Conservation (phyloP, 805 yeast genomes). For the Starmerella potacharoeniae region DNA sequence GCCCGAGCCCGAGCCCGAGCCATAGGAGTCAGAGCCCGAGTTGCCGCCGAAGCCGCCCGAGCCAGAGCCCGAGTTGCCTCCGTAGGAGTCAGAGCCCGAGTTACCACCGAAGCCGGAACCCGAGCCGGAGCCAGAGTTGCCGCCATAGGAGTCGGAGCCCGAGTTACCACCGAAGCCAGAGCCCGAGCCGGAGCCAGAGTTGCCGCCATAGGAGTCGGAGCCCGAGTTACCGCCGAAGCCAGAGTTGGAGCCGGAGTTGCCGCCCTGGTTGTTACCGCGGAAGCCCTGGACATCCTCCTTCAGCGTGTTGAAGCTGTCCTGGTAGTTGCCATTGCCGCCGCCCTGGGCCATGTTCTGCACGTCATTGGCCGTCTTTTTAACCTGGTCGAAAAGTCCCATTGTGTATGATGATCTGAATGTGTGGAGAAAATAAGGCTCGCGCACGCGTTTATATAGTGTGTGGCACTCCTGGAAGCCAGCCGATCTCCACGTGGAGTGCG, state of each 20-base stretch:
- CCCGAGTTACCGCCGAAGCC: conserved; percentile 27
- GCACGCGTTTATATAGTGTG: background rate
- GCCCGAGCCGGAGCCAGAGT: background rate
- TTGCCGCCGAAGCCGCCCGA: conserved; percentile 1
- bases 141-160: background rate
- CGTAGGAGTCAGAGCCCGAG: conserved; percentile 22
- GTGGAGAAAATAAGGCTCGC: background rate
- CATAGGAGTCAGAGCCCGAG: conserved; percentile 14
- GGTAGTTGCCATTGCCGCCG: conserved; percentile 11
- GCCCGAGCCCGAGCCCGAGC: conserved; percentile 13
- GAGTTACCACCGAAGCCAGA: conserved; percentile 21
- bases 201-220: conserved; percentile 23
- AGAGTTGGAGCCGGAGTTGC: conserved; percentile 2
- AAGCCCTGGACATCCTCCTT: conserved; percentile 22
- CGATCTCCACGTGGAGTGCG: conserved; percentile 1
- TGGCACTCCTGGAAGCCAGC: background rate
- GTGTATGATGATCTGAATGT: background rate
- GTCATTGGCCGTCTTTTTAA: conserved; percentile 16
- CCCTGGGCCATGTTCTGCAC: conserved; percentile 9
- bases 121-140: background rate
- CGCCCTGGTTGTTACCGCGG: background rate
- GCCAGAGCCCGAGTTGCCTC: conserved; percentile 25
- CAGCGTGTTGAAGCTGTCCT: conserved; percentile 1
- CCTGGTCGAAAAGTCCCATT: conserved; percentile 22
- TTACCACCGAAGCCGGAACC: conserved; percentile 12